Base-by-base conservation (phyloP, 805 yeast species). In the Candida succiphila region DNA sequence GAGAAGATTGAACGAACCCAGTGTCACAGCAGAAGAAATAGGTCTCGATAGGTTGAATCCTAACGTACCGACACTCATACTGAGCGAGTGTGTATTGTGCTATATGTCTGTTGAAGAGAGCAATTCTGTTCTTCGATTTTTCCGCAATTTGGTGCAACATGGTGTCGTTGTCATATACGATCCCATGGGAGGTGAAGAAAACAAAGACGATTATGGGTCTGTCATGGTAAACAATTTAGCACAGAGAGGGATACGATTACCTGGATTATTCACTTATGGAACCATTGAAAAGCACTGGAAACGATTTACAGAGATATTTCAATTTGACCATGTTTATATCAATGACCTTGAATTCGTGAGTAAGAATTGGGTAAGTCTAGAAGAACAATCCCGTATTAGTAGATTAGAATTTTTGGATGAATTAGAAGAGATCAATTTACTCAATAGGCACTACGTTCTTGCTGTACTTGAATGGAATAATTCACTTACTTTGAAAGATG, bases 51-150 rank as follows among this genome's bases (percentile, higher is more conserved):
- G 47, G 15, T 38, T 68, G 23, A 60, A 65, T 38, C 33, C 44
- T 8, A 26, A 46, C 2, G 25, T 54, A 3, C 83, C 84, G 7
- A 81, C 92, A 0, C 45, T 83, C 13, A 53, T 83, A 3, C 49
- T 82, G 15, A 73, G 84, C 40, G 94, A 82, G 50, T 83, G 92
- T 55, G 84, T 84, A 24, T 57, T 83, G 24, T 83, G 94, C 48
- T 82, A 82, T 49, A 45, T 81, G 39, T 60, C 67, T 4, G 74
- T 78, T 1, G 58, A 57, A 10, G 69, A 67, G 17, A 67, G 79
- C 17, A 47, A 54, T 22, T 30, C 44, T 2, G 65, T 78, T 3
- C 39, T 82, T 4, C 33, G 48, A 2, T 67, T 63, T 45, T 67
- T 78, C 56, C 45, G 43, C 4, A 30, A 38, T 0, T 22, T 31